Conservation (phyloP, 2,329 filamentous ascomycete genomes). For the Sclerotinia nivalis region DNA sequence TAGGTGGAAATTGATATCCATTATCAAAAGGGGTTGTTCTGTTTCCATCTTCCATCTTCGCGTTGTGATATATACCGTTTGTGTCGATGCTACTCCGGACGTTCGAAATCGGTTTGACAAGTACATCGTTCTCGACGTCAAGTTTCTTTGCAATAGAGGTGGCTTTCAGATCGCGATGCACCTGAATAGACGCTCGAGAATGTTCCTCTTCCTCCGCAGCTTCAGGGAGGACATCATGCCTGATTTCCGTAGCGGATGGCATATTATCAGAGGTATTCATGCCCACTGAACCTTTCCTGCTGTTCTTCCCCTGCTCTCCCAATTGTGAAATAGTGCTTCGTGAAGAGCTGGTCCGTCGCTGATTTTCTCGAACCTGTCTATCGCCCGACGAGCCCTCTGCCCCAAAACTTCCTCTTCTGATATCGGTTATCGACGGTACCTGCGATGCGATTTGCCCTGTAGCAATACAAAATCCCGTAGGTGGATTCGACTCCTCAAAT, state of each 20-base stretch:
- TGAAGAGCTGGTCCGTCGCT: constrained; percentile 33
- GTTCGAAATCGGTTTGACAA: neutral
- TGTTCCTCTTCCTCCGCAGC: constrained; percentile 29
- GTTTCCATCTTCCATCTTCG: constrained; percentile 27
- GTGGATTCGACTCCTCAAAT: constrained; percentile 51
- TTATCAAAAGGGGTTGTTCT: constrained; percentile 53
- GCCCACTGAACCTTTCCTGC: constrained; percentile 27
- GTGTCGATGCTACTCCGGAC: constrained; percentile 31
- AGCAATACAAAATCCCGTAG: constrained; percentile 51
- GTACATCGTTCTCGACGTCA: neutral
- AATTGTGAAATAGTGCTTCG: constrained; percentile 31
- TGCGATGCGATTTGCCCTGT: constrained; percentile 47
- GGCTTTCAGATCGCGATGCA: neutral
- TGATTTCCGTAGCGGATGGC: constrained; percentile 25
- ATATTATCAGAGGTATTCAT: constrained; percentile 23
- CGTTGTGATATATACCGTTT: constrained; percentile 28
- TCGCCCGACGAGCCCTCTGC: constrained; percentile 40
- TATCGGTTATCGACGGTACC: constrained; percentile 38
- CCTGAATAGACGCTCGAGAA: neutral
- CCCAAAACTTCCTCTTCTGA: constrained; percentile 39
- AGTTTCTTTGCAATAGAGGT: neutral
- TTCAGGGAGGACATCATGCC: constrained; percentile 33
- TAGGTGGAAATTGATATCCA: constrained; percentile 65
- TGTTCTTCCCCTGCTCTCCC: constrained; percentile 21
- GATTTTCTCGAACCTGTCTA: constrained; percentile 39